Conservation (phyloP, 108 stramenopile species). For the Nitzschia inconspicua region DNA sequence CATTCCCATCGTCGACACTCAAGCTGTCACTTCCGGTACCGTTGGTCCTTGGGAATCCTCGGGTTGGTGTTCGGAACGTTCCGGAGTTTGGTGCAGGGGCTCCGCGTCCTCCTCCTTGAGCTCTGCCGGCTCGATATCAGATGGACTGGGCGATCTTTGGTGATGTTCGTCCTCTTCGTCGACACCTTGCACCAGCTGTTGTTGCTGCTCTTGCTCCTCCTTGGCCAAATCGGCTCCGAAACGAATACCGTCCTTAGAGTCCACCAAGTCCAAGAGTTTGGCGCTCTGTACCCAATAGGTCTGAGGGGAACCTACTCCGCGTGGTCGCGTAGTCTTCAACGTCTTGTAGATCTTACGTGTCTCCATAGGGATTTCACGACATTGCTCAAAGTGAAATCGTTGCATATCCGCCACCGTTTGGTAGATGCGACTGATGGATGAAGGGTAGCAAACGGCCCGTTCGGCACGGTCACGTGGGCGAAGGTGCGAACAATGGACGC, state of each 20-base stretch:
- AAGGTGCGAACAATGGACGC: conserved; percentile 78
- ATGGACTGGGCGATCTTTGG: too few species aligned
- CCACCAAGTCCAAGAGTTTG: conserved; percentile 71
- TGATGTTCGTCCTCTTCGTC: too few species aligned
- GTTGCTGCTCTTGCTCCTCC: conserved; percentile 4
- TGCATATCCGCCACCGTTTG: conserved; percentile 88
- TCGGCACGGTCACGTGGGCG: conserved; percentile 79
- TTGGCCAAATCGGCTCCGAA: conserved; percentile 38
- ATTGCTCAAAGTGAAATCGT: conserved; percentile 86
- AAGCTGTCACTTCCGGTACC: too few species aligned
- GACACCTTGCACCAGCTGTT: neutral
- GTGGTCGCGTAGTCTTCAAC: conserved; percentile 82
- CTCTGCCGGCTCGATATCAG: too few species aligned
- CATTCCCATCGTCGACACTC: too few species aligned
- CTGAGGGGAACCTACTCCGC: conserved; percentile 83
- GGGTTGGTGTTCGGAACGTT: too few species aligned
- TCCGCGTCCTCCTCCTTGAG: neutral
- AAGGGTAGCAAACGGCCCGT: conserved; percentile 81
- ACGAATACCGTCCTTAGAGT: conserved; percentile 71
- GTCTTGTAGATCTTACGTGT: conserved; percentile 68
- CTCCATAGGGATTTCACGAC: conserved; percentile 65
- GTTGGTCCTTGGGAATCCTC: too few species aligned
- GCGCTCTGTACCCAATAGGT: conserved; percentile 85
- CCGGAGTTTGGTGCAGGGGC: too few species aligned
- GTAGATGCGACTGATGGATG: conserved; percentile 66